Evolutionary conservation across 768 basidiomycete genomes (phyloP).

Genomic region (Rubroboletus pulcherrimus): DNA sequence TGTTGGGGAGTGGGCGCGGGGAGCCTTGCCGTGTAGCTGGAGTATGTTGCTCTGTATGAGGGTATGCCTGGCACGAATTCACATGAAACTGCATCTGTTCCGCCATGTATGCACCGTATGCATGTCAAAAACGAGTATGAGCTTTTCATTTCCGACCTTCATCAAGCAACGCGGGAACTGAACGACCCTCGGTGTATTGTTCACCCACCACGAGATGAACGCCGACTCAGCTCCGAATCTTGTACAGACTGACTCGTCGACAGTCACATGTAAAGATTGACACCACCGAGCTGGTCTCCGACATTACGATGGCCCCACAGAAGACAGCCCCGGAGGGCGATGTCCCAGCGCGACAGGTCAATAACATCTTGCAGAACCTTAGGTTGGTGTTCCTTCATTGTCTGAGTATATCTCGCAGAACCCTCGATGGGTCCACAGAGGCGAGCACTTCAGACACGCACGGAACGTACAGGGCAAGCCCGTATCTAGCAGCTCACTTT

Average conservation of each 20-base stretch:
- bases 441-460: conserved; percentile 65
- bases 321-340: conserved; percentile 5
- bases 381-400: conserved; percentile 18
- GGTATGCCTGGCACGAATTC: conserved; percentile 33
- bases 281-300: neutral
- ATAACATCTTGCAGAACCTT: conserved; percentile 26
- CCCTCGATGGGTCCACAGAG: conserved; percentile 40
- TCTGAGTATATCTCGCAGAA: neutral
- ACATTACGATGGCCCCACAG: conserved; percentile 9
- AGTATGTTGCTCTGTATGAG: conserved; percentile 18
- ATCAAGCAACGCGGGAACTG: neutral
- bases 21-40: conserved; percentile 7
- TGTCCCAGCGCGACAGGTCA: conserved; percentile 25
- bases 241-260: neutral
- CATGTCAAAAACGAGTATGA: conserved; percentile 29
- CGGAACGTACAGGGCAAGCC: conserved; percentile 46
- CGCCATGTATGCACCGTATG: conserved; percentile 28
- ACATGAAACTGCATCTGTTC: conserved; percentile 15
- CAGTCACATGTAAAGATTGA: conserved; percentile 4
- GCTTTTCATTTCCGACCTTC: neutral
- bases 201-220: neutral
- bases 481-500: conserved; percentile 15
- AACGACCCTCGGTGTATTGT: neutral
- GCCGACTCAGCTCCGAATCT: neutral
- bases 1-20: conserved; percentile 2